Evolutionary conservation across 768 basidiomycete genomes (phyloP), one percentile per base, ranked within the genome.

Genomic region (Macrolepiota dolichaula): DNA sequence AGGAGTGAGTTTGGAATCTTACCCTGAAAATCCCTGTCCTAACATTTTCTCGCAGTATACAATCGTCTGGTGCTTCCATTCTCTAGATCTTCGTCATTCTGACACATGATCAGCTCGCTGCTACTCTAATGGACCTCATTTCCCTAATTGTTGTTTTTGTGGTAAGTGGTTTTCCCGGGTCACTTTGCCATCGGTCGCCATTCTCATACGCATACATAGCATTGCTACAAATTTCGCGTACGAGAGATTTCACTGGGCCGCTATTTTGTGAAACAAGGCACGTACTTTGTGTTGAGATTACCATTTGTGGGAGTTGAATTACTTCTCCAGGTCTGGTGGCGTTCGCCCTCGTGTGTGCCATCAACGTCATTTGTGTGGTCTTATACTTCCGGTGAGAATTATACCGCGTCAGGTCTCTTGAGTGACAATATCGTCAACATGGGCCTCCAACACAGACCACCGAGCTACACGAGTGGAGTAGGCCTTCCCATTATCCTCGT

Each of bases 261-360:
- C 19, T 75, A 75, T 59, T 77, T 79, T 55, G 66, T 77, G 10
- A 68, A 63, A 27, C 78, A 79, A 71, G 78, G 78, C 73, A 36
- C 13, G 62, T 51, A 50, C 19, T 24, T n/a, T 38, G 11, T 29
- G 25, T 35, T 38, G 19, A 58, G 19, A 7, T 22, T 36, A 32
- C 32, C 2, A 19, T 24, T 27, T n/a, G 11, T 37, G 15, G 7
- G 36, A 35, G 22, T 17, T 55, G 46, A 55, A 37, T 27, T 27
- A 40, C 37, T 27, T 15, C 35, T 24, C 15, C 36, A 78, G 78
- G 77, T 27, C 63, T 78, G 1, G 59, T 62, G 13, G 71, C 74
- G 1, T 79, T 77, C 62, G 66, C 62, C 19, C 65, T 73, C 12
- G 69, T 76, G 15, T 63, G 69, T 9, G 60, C 61, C 15, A 69